Evolutionary conservation across 129 eudicot species (phyloP).

Genomic region (Flaveria linearis): DNA sequence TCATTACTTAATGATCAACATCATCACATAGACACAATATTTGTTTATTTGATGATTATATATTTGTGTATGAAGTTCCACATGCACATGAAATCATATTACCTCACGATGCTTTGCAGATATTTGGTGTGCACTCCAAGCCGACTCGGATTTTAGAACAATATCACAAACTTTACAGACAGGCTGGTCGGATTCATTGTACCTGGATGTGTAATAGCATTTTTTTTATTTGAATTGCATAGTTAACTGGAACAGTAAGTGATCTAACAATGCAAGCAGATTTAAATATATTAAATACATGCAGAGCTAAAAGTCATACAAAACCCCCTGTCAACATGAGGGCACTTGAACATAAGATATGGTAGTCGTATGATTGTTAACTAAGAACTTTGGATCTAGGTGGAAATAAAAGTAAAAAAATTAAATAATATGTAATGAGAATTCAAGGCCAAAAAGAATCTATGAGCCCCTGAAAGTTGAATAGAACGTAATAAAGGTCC

Average conservation of each 20-base stretch:
- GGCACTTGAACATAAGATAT: background rate
- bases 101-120: conserved; percentile 96
- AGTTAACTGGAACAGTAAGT: conserved; percentile 10
- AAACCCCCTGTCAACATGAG: background rate
- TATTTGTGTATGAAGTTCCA: background rate
- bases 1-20: background rate
- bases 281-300: background rate
- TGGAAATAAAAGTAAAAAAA: background rate
- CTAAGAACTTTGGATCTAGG: background rate
- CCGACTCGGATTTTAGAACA: conserved; percentile 78
- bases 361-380: background rate
- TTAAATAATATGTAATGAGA: background rate
- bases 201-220: conserved; percentile 45
- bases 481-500: background rate
- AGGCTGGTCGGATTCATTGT: conserved; percentile 79
- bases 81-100: conserved; percentile 1
- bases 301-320: conserved; percentile 14
- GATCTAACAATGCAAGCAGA: conserved; percentile 1
- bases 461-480: background rate
- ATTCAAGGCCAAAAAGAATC: background rate
- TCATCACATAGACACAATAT: background rate
- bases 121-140: conserved; percentile 85
- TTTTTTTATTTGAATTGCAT: background rate
- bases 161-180: conserved; percentile 89
- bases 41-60: conserved; percentile 1